Conservation (phyloP, 2,329 filamentous ascomycete genomes). For the Dactylellina parvicollis region DNA sequence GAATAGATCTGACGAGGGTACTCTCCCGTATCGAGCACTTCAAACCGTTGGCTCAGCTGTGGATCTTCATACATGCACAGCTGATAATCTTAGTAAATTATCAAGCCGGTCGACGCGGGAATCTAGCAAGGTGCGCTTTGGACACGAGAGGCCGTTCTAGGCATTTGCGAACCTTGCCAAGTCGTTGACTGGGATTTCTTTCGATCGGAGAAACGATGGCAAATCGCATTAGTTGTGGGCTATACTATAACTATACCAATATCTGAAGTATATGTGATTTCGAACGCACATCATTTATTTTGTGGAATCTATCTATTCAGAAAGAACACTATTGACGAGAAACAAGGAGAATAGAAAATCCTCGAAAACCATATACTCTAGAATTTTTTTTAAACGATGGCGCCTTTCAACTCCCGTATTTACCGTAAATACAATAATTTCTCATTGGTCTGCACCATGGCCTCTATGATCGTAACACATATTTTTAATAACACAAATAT, state of each 20-base stretch:
- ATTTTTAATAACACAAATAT: neutral
- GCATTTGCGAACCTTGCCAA: constrained; percentile 21
- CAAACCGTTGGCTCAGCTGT: neutral
- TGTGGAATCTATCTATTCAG: constrained; percentile 19
- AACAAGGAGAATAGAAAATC: neutral
- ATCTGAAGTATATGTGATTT: neutral
- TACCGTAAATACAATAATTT: neutral
- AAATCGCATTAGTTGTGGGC: neutral
- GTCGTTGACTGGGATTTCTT: neutral
- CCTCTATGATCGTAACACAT: neutral
- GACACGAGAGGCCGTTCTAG: neutral
- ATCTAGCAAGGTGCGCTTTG: neutral
- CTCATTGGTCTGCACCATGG: neutral
- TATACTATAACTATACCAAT: neutral
- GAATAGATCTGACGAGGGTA: neutral
- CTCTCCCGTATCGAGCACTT: constrained; percentile 17
- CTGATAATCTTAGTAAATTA: neutral
- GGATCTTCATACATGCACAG: neutral
- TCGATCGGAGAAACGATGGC: neutral
- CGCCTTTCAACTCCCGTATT: constrained; percentile 3
- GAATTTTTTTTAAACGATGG: neutral
- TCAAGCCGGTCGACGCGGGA: too few relatives aligned
- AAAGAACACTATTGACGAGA: neutral
- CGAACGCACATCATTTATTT: neutral
- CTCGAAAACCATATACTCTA: constrained; percentile 12